Evolutionary conservation across 2,329 filamentous ascomycete species (phyloP), one percentile per base, ranked within the genome.

Genomic region (Laburnicola sp.): DNA sequence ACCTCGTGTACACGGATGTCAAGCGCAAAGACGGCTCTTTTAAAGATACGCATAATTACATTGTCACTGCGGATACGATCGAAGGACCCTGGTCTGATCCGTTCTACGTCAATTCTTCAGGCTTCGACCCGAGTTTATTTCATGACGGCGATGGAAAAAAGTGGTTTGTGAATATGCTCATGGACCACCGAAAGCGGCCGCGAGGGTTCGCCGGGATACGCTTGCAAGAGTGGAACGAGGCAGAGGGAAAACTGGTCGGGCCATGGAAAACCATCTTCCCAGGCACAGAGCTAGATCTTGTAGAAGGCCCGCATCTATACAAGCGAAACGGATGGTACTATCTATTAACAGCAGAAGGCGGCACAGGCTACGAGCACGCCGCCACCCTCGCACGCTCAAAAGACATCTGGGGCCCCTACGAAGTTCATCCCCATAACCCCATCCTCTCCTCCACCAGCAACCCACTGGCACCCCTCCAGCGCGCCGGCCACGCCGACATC

Each of bases 21-120:
- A 86, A 86, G 71, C 82, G 84, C 56, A 86, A 86, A 64, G 84
- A 86, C 58, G 84, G 84, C 9, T 82, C 79, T 2, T 86, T 85
- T 76, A 85, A 84, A 65, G 83, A 86, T 59, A 78, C 81, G 1
- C 83, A 80, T 57, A 86, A 86, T 42, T 86, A 86, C 63, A 85
- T 86, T 51, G 79, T 86, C 46, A 80, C 76, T 9, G 62, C 68
- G 8, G 59, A 65, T 0, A 58, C 71, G 4, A 81, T 86, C 46
- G 76, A 80, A 32, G 84, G 83, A 0, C 82, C 83, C 0, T 86
- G 84, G 84, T 83, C 81, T 0, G 83, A 86, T 43, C 82, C 83
- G 0, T 64, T 82, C 5, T 82, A 82, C 59, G 74, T 77, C 62
- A 86, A 85, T 62, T 82, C 80, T 0, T 85, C 81, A 0, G 83